These are phyloP conservation scores for Myrmaecium sp. DNA, from an alignment of 2,329 filamentous ascomycete species.

Conservation along the genomic window DNA sequence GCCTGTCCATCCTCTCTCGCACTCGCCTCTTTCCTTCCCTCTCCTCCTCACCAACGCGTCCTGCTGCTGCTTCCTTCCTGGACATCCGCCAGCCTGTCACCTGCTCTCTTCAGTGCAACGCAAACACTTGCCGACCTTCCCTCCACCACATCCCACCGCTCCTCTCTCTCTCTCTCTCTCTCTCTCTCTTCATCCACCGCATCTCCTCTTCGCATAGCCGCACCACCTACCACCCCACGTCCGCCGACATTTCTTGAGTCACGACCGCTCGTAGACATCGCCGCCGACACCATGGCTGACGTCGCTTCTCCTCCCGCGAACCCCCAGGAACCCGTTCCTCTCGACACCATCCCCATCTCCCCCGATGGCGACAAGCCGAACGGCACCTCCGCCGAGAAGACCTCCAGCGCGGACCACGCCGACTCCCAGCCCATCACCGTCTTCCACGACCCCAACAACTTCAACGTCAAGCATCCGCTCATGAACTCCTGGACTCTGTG, in stretches of 20 bases:
- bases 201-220: constrained; percentile 3
- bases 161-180: constrained; percentile 1
- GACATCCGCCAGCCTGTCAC: constrained; percentile 3
- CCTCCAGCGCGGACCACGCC: constrained; percentile 16
- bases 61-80: constrained; percentile 1
- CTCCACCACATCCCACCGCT: constrained; percentile 1
- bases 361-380: constrained; percentile 29
- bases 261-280: constrained; percentile 3
- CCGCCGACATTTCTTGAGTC: constrained; percentile 1
- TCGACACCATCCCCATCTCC: constrained; percentile 39
- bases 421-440: constrained; percentile 62
- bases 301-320: constrained; percentile 20
- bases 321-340: constrained; percentile 31
- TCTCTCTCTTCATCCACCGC: not conserved
- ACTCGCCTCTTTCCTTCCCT: too few species aligned
- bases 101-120: too few species aligned
- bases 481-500: constrained; percentile 97
- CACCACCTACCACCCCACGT: not conserved
- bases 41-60: too few species aligned
- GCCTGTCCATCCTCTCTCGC: too few species aligned
- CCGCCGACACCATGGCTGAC: constrained; percentile 16
- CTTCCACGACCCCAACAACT: constrained; percentile 97
- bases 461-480: constrained; percentile 97
- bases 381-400: constrained; percentile 25
- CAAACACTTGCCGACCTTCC: too few species aligned